Base-by-base conservation (phyloP, 2,329 filamentous ascomycete genomes). In the Huntiella bhutanensis region DNA sequence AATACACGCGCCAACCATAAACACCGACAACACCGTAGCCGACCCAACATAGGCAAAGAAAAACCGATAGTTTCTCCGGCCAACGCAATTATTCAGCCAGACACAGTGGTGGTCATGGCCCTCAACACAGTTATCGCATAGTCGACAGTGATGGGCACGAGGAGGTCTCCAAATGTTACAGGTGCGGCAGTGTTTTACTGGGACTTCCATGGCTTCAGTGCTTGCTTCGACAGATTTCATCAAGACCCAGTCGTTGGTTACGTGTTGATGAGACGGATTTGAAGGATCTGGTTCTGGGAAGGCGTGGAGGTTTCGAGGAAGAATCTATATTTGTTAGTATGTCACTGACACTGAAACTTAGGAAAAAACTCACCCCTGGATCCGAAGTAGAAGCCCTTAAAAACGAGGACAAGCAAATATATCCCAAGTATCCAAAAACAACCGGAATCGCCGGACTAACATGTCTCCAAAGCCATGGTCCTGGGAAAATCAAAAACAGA, bases 41-140 rank as follows among this genome's bases (percentile, higher is more conserved):
- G 80, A 77, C 46, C 75, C 76, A 53, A 98, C 78, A 61, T 95
- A 98, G 8, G 82, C 74, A 60, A 96, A 95, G 63, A 98, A 98
- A 62, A 88, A 96, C 52, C 91, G 84, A 64, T 98, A 98, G 64
- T 98, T 98, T 55, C 91, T 83, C 53, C 88, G 80, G 38, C 91
- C 91, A 43, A 98, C 81, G 54, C 91, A 98, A 60, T 98, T 98
- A 64, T 98, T 98, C 52, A 98, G 74, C 91, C 91, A 98, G 12
- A 96, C 87, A 57, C 91, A 98, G 62, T 98, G 91, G 58, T 98
- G 91, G 57, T 98, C 91, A 54, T 95, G 85, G 0, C 86, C 94
- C 62, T 98, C 91, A 50, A 98, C 75, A 60, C 91, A 98, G 60
- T 92, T 95, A 63, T 98, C 88, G 64, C 91, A 98, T 22, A 94